Conservation (phyloP, 495 filamentous ascomycete genomes). For the Chaetomium cochliodes region DNA sequence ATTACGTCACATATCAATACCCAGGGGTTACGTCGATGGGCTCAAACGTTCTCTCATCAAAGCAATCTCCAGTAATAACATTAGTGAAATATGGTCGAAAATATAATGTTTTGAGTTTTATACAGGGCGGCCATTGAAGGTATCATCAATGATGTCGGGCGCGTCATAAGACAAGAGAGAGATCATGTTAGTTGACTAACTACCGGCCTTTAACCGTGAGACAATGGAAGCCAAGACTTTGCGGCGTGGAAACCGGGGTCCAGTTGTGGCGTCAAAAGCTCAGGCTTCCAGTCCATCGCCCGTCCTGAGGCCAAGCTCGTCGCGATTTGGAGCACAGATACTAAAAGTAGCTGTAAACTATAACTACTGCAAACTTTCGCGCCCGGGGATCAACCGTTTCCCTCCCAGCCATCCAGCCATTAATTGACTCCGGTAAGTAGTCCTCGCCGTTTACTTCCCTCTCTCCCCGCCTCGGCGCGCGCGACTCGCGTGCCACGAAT, state of each 20-base stretch:
- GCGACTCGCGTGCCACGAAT: slow-evolving; percentile 7
- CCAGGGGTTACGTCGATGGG: too few species aligned
- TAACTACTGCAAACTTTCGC: background rate
- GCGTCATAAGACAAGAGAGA: background rate
- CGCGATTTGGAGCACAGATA: background rate
- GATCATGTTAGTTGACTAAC: background rate
- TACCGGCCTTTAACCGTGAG: background rate
- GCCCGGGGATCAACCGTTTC: too few species aligned
- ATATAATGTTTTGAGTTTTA: background rate
- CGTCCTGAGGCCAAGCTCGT: background rate
- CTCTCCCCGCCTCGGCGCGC: background rate
- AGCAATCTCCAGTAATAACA: too few species aligned
- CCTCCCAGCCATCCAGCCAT: too few species aligned
- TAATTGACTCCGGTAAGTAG: background rate
- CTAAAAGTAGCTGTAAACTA: background rate
- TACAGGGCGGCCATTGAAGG: background rate
- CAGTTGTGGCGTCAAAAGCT: background rate
- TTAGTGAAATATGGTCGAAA: too few species aligned
- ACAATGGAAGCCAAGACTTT: background rate
- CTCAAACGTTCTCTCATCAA: too few species aligned
- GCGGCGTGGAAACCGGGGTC: background rate
- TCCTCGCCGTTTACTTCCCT: background rate
- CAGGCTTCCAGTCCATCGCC: background rate
- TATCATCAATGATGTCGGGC: background rate
- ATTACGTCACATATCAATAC: too few species aligned